Conservation (phyloP, 345 rosid genomes). For the Limnanthes douglasii region DNA sequence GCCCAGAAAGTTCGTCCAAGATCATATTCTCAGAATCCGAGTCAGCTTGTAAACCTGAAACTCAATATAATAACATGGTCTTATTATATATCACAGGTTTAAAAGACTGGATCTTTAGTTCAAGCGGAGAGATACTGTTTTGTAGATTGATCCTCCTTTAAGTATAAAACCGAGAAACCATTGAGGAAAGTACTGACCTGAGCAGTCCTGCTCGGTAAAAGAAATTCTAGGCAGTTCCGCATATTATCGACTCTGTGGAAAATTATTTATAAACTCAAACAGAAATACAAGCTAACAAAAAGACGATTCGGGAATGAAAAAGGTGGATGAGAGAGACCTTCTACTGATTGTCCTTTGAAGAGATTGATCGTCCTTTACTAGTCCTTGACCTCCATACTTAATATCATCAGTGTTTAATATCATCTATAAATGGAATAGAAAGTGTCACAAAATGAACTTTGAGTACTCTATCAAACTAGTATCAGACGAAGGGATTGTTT, state of each 20-base stretch:
- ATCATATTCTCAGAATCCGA: conserved; percentile 50
- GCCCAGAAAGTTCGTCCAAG: no score
- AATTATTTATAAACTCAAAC: conserved; percentile 7
- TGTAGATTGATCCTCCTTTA: background rate
- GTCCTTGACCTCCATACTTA: conserved; percentile 71
- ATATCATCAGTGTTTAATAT: conserved; percentile 68
- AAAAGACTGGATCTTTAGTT: background rate
- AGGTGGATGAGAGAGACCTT: conserved; percentile 22
- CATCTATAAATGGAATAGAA: conserved; percentile 23
- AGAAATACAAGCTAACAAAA: background rate
- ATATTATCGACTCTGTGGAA: conserved; percentile 60
- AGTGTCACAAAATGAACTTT: background rate
- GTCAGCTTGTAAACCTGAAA: conserved; percentile 52
- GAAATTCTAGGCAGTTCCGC: conserved; percentile 58
- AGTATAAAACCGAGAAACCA: background rate
- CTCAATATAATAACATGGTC: background rate
- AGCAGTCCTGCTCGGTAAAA: conserved; percentile 79
- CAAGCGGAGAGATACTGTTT: background rate
- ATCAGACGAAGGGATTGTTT: no score
- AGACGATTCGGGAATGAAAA: conserved; percentile 6
- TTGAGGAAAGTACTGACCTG: conserved; percentile 39
- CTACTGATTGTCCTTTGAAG: conserved; percentile 51
- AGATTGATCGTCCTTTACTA: conserved; percentile 34
- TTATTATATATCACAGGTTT: background rate
- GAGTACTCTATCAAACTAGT: background rate